Evolutionary conservation across 2,329 filamentous ascomycete species (phyloP).

Genomic region (Dothideomycetes sp.): DNA sequence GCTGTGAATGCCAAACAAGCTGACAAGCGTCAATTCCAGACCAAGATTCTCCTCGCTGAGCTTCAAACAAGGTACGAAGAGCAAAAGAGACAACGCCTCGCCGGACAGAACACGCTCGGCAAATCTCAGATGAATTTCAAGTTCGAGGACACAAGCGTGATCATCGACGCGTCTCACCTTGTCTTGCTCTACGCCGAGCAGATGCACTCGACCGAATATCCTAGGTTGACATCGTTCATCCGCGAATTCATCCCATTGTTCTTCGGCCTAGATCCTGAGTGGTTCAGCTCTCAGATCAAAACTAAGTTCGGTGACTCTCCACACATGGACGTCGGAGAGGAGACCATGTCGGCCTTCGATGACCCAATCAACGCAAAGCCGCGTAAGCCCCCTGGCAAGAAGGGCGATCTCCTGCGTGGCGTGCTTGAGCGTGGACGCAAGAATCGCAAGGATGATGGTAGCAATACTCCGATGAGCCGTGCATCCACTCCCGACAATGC

Average conservation of each 20-base stretch:
- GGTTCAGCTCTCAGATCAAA: conserved; percentile 60
- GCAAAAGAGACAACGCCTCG: conserved; percentile 60
- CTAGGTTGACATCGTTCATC: conserved; percentile 38
- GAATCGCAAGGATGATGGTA: conserved; percentile 64
- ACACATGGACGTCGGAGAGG: conserved; percentile 69
- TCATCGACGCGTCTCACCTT: conserved; percentile 40
- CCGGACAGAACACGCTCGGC: conserved; percentile 20
- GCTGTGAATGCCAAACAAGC: conserved; percentile 78
- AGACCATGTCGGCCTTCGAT: conserved; percentile 52
- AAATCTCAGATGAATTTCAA: conserved; percentile 60
- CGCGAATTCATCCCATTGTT: conserved; percentile 43
- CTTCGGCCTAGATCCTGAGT: conserved; percentile 40
- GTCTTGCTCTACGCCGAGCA: conserved; percentile 37
- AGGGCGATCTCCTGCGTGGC: conserved; percentile 69
- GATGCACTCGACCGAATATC: conserved; percentile 34
- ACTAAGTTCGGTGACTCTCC: conserved; percentile 30
- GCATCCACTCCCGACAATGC: conserved; percentile 78
- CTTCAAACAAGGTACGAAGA: conserved; percentile 92
- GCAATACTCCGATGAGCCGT: conserved; percentile 68
- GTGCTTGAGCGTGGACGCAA: conserved; percentile 71
- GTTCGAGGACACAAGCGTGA: conserved; percentile 51
- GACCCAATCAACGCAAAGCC: conserved; percentile 62
- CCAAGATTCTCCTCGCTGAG: conserved; percentile 80
- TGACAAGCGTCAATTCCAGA: conserved; percentile 85
- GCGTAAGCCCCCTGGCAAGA: conserved; percentile 59